These are phyloP conservation scores for Porodaedalea pini DNA, from an alignment of 1,284 basidiomycete genomes.

Conservation along the genomic window DNA sequence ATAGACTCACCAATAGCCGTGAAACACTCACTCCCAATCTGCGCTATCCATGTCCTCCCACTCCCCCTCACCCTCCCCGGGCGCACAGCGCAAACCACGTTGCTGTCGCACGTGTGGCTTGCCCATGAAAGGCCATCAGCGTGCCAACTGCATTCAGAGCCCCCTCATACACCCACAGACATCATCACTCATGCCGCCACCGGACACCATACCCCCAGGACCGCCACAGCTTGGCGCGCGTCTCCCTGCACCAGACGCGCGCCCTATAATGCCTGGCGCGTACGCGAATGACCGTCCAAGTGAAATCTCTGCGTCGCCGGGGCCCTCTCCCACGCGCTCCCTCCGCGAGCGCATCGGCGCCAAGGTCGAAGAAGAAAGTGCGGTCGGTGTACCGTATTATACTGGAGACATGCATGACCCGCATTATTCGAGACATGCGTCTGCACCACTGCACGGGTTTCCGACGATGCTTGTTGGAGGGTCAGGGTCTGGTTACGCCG, in stretches of 20 bases:
- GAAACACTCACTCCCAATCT: conserved; percentile 1
- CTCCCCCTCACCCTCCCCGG: conserved; percentile 12
- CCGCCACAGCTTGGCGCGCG: neutral
- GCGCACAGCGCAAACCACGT: conserved; percentile 10
- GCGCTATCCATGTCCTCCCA: conserved; percentile 3
- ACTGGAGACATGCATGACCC: neutral
- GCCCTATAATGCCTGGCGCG: conserved; percentile 16
- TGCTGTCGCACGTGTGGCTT: conserved; percentile 18
- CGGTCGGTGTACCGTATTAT: neutral
- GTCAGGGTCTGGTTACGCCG: neutral
- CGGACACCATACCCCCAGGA: conserved; percentile 3
- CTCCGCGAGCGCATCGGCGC: conserved; percentile 19
- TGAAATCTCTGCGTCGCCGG: conserved; percentile 11
- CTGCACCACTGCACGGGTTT: conserved; percentile 16
- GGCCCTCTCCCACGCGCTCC: conserved; percentile 5
- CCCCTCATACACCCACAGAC: neutral
- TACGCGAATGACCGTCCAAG: conserved; percentile 13
- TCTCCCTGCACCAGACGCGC: neutral
- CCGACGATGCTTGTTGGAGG: conserved; percentile 13
- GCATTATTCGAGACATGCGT: conserved; percentile 2
- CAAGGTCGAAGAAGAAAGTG: conserved; percentile 17
- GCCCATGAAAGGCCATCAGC: conserved; percentile 22
- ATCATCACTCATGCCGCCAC: conserved; percentile 6
- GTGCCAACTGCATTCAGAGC: conserved; percentile 8
- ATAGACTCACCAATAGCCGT: neutral